Evolutionary conservation across 805 yeast genomes (phyloP).

Genomic region (Alloascoidea africana): DNA sequence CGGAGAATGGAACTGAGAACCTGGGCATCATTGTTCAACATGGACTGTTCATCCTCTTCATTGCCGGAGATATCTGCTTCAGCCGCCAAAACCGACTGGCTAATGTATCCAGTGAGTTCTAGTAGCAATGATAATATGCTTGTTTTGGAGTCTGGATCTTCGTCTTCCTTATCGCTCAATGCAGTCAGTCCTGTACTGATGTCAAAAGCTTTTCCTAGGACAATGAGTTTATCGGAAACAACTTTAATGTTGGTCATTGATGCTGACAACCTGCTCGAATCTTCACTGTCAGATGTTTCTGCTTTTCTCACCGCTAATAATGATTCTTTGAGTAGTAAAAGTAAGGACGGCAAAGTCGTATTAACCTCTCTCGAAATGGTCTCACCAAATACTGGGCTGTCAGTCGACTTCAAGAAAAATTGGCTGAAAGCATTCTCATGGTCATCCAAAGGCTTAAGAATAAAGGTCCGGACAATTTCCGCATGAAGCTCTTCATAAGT

Average conservation of each 20-base stretch:
- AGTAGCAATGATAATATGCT: background rate
- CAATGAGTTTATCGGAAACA: background rate
- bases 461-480: background rate
- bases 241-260: background rate
- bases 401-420: background rate
- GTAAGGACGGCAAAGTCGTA: background rate
- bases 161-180: background rate
- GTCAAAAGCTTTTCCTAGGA: background rate
- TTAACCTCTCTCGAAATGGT: background rate
- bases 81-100: background rate
- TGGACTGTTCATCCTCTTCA: background rate
- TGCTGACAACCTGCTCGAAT: background rate
- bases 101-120: background rate
- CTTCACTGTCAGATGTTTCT: background rate
- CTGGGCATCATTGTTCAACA: background rate
- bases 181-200: background rate
- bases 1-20: background rate
- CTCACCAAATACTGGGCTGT: background rate
- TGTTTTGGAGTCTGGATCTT: background rate
- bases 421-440: background rate
- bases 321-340: background rate
- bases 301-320: background rate
- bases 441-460: background rate
- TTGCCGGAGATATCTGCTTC: background rate
- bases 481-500: conserved; percentile 12